phyloP scores from a whole-genome alignment of 163 green algal genomes.

The Volvox carteri region DNA sequence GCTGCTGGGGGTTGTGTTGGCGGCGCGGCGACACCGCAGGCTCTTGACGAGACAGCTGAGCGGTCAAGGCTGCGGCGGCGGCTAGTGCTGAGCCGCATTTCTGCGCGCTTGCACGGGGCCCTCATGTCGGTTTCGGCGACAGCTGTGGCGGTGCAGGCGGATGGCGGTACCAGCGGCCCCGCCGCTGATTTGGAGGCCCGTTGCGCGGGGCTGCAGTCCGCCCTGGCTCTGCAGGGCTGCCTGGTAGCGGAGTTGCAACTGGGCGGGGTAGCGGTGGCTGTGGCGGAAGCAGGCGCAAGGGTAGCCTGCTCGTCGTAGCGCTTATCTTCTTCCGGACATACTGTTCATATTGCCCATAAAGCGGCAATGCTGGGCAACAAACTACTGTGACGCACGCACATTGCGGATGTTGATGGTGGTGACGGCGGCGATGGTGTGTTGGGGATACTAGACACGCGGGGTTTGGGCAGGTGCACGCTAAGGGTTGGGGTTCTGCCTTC shows the following conservation, averaged over 20 bases:
- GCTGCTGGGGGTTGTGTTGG: too few species aligned
- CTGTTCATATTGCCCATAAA: background rate
- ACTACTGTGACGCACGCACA: background rate
- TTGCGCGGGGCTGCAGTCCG: background rate
- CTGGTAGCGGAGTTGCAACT: constrained; percentile 37
- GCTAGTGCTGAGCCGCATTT: constrained; percentile 51
- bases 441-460: background rate
- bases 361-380: background rate
- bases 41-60: background rate
- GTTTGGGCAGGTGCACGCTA: too few species aligned
- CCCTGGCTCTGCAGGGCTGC: constrained; percentile 35
- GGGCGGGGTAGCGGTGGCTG: constrained; percentile 37
- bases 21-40: background rate
- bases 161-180: background rate
- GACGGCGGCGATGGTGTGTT: background rate
- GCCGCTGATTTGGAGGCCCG: background rate
- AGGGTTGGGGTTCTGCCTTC: too few species aligned
- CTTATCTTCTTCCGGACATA: background rate
- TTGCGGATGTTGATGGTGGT: background rate
- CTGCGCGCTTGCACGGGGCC: constrained; percentile 26
- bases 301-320: constrained; percentile 36
- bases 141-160: background rate
- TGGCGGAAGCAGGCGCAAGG: constrained; percentile 42
- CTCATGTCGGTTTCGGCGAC: constrained; percentile 36
- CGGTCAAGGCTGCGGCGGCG: constrained; percentile 35